phyloP scores from a whole-genome alignment of 129 eudicot species.

The Escallonia rubra region DNA sequence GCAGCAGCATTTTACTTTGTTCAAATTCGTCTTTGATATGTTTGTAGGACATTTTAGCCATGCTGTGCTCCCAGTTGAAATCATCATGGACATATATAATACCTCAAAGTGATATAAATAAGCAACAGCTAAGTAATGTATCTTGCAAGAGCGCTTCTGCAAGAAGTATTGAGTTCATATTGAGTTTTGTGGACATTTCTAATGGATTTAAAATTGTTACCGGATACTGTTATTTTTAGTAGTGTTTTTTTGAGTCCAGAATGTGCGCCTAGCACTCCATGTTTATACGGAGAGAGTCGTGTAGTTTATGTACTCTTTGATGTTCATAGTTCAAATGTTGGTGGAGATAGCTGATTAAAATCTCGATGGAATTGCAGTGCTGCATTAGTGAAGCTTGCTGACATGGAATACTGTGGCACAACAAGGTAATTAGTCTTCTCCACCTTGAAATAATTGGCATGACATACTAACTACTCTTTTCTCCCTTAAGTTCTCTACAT shows the following conservation, averaged over 20 bases:
- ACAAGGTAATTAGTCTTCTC: conserved; percentile 55
- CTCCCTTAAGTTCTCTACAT: not conserved
- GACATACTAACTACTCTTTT: not conserved
- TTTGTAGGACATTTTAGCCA: too few relatives aligned
- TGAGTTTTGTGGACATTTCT: not conserved
- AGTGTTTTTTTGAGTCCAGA: not conserved
- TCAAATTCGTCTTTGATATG: too few relatives aligned
- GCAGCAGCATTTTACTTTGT: too few relatives aligned
- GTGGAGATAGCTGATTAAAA: conserved; percentile 4
- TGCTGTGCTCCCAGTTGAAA: too few relatives aligned
- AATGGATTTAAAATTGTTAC: not conserved
- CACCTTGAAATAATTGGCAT: not conserved
- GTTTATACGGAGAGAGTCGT: not conserved
- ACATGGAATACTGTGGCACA: conserved; percentile 94
- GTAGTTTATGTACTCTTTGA: not conserved
- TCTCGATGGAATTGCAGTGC: conserved; percentile 48
- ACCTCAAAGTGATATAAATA: too few relatives aligned
- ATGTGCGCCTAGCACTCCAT: not conserved
- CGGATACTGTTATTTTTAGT: not conserved
- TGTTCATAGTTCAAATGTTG: not conserved
- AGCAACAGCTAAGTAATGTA: too few relatives aligned
- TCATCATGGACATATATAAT: too few relatives aligned
- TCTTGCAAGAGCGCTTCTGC: too few relatives aligned
- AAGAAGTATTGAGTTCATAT: too few relatives aligned
- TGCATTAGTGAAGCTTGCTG: conserved; percentile 82